These are phyloP conservation scores for Cryphonectria nitschkei DNA, from an alignment of 2,329 filamentous ascomycete genomes.

Conservation along the genomic window DNA sequence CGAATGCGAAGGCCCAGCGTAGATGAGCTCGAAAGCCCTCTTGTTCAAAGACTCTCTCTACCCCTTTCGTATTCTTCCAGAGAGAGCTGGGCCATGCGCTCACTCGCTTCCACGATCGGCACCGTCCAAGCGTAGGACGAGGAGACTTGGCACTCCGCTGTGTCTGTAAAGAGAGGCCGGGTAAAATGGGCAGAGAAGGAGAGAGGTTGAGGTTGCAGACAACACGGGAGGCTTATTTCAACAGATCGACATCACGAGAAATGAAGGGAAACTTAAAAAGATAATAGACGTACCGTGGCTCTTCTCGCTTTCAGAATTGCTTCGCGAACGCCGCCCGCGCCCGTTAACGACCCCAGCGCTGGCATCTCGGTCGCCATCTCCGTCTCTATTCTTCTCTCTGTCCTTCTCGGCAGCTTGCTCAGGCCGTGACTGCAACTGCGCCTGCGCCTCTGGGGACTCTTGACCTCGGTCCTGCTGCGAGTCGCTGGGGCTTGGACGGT, in stretches of 20 bases:
- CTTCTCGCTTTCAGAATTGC: constrained; percentile 22
- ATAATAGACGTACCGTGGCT: constrained; percentile 13
- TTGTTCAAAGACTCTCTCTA: background rate
- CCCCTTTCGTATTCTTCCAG: constrained; percentile 1
- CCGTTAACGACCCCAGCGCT: constrained; percentile 5
- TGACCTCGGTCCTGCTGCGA: constrained; percentile 6
- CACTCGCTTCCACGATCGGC: background rate
- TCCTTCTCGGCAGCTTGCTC: constrained; percentile 10
- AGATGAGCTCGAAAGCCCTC: background rate
- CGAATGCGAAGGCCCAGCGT: background rate
- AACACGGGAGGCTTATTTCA: background rate
- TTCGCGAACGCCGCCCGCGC: constrained; percentile 8
- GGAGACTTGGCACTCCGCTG: constrained; percentile 8
- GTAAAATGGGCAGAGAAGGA: background rate
- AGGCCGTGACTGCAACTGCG: constrained; percentile 14
- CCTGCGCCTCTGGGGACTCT: constrained; percentile 9
- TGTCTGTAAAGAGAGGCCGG: background rate
- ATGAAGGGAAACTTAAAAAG: background rate
- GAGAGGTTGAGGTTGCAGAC: background rate
- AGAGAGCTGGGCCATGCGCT: background rate
- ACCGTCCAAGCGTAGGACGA: constrained; percentile 1
- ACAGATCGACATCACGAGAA: constrained; percentile 1
- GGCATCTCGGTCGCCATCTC: background rate
- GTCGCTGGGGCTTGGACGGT: constrained; percentile 8
- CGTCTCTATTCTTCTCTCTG: background rate